Base-by-base conservation (phyloP, 805 yeast species). In the Blastobotrys chiropterorum region DNA sequence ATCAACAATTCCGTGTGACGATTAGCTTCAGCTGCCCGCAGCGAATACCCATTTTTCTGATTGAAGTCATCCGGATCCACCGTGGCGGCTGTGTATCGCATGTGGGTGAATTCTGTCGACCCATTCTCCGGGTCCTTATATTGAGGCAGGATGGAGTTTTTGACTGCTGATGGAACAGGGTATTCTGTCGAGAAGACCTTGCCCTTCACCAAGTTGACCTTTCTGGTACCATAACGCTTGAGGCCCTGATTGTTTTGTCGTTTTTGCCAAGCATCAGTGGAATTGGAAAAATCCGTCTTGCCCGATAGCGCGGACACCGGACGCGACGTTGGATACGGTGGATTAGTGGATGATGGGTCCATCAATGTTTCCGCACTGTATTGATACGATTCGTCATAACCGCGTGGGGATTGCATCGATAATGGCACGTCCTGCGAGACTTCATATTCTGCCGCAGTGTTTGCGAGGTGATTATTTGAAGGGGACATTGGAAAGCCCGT, bases 61-160 rank as follows among this genome's bases (percentile, higher is more conserved):
- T 72, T 72, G 65, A 82, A 82, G 53, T 82, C 81, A 44, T 81
- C 81, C 3, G 86, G 86, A n/a, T 83, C 85, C 61, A 82, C 78
- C 1, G 85, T 81, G 4, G 82, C 86, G 2, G 86, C 86, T 1
- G 78, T 74, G 63, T 81, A 81, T 57, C 84, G 67, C 80, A 81
- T 72, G 59, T 78, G 82, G 14, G 81, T 72, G 64, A 81, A 81
- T 63, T 81, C 85, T 8, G 68, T 67, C 22, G 66, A 53, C 3
- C 72, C 65, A 67, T 67, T 3, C 72, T 81, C 62, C 62, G 74
- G 49, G 75, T 81, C 72, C n/a, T 62, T 57, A 55, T 71, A 66
- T 57, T 62, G 50, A 5, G 69, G 64, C 41, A 69, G 62, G 26
- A 68, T 59, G 1, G 72, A 66, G 54, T 66, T 60, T 49, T 69